phyloP scores from a whole-genome alignment of 176 grass and related monocot species.

The Ampelocalamus luodianensis region DNA sequence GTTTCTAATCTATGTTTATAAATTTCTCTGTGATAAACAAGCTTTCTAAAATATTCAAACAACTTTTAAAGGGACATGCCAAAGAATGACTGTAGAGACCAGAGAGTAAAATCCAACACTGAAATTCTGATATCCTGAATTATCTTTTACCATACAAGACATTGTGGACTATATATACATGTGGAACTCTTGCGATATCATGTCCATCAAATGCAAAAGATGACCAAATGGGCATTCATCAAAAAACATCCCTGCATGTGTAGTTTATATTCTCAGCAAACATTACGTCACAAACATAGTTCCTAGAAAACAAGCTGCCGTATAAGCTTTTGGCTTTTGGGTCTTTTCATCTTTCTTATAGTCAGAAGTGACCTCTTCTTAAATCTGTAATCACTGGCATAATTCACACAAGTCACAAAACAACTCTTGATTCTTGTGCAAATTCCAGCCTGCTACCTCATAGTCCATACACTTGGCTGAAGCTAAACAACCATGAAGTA shows the following conservation, averaged over 20 bases:
- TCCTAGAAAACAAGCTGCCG: neutral
- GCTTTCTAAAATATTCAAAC: slow-evolving; percentile 25
- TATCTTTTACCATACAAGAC: neutral
- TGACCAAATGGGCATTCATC: neutral
- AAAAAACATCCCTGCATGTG: neutral
- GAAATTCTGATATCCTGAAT: neutral
- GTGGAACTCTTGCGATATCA: neutral
- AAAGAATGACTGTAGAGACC: neutral
- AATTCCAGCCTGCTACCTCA: slow-evolving; percentile 11
- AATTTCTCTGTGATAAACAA: slow-evolving; percentile 13
- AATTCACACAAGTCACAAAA: neutral
- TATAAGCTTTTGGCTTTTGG: slow-evolving; percentile 15
- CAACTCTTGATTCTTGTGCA: neutral
- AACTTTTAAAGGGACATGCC: neutral
- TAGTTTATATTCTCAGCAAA: neutral
- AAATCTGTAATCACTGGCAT: neutral
- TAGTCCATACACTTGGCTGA: slow-evolving; percentile 9
- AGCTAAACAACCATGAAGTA: neutral
- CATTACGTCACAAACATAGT: neutral
- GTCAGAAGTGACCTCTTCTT: neutral
- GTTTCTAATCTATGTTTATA: slow-evolving; percentile 25
- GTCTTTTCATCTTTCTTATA: neutral
- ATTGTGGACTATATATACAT: neutral
- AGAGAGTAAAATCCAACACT: neutral
- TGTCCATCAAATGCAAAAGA: neutral